Evolutionary conservation across 768 basidiomycete genomes (phyloP), one percentile per base, ranked within the genome.

Genomic region (Auriscalpium orientale): DNA sequence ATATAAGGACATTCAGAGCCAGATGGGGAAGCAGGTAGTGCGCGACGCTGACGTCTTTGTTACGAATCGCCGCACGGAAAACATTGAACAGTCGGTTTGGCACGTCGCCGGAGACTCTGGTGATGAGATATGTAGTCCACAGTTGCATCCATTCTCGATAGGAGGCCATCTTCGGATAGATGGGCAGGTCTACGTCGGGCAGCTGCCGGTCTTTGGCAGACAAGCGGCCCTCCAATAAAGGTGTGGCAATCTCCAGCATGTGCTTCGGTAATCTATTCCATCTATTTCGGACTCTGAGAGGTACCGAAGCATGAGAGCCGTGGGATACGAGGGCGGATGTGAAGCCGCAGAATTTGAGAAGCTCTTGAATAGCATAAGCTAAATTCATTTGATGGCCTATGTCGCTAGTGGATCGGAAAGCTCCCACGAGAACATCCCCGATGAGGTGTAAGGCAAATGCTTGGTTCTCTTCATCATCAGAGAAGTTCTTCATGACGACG

Each of bases 141-240:
- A 80, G 67, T 61, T 95, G 93, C 36, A 98, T 80, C 97, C 97
- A 99, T 69, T 98, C 95, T 44, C 95, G 84, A 70, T 98, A 99
- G 0, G 92, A 95, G 2, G 81, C 68, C 55, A 84, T 79, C 5
- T 72, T 71, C 1, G 81, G 78, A 70, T 98, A 99, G 55, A 98
- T 84, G 2, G 95, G 95, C 60, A 85, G 81, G 50, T 74, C 73
- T 2, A 70, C 64, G 2, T 68, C 64, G 8, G 58, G 57, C 3
- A 64, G 54, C 2, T 64, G 57, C 3, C 67, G 59, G 34, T 73
- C 74, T 28, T 78, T 74, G 15, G 76, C 74, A 15, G 85, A 71
- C 4, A 77, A 76, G 66, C 81, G 78, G 43, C 79, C 78, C 57
- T 84, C 87, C 12, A 98, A 79, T 18, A 98, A 75, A 0, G 95